Evolutionary conservation across 306 rosid species (phyloP), one percentile per base, ranked within the genome.

Genomic region (Dalbergia cochinchinensis): DNA sequence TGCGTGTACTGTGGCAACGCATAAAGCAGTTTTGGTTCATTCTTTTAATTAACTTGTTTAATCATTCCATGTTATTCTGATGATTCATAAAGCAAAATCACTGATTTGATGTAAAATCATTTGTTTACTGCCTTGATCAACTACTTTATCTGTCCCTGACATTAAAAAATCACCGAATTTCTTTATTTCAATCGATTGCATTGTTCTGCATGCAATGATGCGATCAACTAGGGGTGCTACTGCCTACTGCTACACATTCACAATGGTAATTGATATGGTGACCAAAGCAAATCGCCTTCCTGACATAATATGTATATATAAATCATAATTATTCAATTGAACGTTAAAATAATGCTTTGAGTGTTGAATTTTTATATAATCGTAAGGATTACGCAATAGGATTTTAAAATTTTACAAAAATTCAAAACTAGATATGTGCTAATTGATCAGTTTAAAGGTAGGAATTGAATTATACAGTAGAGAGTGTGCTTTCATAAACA

Each of bases 51-150:
- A 54, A 54, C n/a, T 54, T n/a, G 60, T 16, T 8, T 8, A 54
- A 54, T 54, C 60, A 54, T 54, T 54, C 57, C 5, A 31, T 5
- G 31, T 62, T 47, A 3, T 75, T 75, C 5, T 45, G 7, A 20
- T 42, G 53, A 65, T 39, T 54, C 58, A 41, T 41, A 54, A 65
- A 66, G 74, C 44, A 8, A 42, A 33, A 65, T 51, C 31, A 77
- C 53, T 76, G 9, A 77, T 65, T 65, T 47, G 70, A 66, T 16
- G 61, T 31, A 62, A 47, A 75, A 75, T 75, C 5, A 75, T 75
- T 45, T 20, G 33, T 8, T 64, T 65, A 50, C 51, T 8, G 73
- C 7, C 54, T 50, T 12, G 64, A 33, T 33, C 62, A 60, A 50
- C 54, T 37, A 47, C 3, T 50, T 31, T 76, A 26, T 26, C 31